Percentiles rank a stretch among this genome's conserved stretches.
These are phyloP conservation scores for Scenedesmus sp. DNA, from an alignment of 163 green algal genomes.

Conservation along the genomic window DNA sequence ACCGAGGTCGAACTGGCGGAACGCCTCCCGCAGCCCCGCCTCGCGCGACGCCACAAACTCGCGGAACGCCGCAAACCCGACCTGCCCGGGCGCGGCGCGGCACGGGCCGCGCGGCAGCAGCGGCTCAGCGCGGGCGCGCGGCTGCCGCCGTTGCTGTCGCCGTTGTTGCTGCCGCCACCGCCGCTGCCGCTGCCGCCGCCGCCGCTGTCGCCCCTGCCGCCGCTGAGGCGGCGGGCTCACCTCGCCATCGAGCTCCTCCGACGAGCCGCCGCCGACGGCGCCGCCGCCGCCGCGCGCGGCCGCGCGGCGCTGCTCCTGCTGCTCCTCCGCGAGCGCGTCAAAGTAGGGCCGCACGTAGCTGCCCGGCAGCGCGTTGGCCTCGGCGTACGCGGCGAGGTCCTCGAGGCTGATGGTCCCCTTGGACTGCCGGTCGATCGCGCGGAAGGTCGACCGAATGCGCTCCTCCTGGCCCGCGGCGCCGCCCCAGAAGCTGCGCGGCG, in stretches of 20 bases:
- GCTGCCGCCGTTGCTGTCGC: conserved; percentile 7
- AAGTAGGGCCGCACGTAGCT: conserved; percentile 49
- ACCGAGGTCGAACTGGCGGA: conserved; percentile 36
- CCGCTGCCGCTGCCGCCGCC: background rate
- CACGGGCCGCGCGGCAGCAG: background rate
- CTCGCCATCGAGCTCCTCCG: background rate
- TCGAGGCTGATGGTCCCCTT: conserved; percentile 41
- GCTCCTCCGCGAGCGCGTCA: conserved; percentile 30
- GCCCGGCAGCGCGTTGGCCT: conserved; percentile 26
- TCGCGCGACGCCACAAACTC: conserved; percentile 36
- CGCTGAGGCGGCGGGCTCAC: too few species aligned
- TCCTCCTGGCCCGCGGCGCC: too few species aligned
- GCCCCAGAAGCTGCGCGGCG: too few species aligned
- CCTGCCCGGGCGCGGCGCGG: background rate
- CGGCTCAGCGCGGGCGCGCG: background rate
- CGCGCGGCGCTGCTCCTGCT: conserved; percentile 5
- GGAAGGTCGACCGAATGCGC: too few species aligned
- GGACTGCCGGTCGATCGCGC: too few species aligned
- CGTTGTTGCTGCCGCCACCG: background rate
- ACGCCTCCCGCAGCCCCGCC: conserved; percentile 31
- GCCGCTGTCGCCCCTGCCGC: background rate
- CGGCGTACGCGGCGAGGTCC: conserved; percentile 41
- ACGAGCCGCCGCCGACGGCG: background rate
- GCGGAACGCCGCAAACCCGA: conserved; percentile 20
- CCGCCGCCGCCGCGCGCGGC: conserved; percentile 21